Evolutionary conservation across 1,139 yeast species (phyloP).

Genomic region (Scheffersomyces illinoinensis): DNA sequence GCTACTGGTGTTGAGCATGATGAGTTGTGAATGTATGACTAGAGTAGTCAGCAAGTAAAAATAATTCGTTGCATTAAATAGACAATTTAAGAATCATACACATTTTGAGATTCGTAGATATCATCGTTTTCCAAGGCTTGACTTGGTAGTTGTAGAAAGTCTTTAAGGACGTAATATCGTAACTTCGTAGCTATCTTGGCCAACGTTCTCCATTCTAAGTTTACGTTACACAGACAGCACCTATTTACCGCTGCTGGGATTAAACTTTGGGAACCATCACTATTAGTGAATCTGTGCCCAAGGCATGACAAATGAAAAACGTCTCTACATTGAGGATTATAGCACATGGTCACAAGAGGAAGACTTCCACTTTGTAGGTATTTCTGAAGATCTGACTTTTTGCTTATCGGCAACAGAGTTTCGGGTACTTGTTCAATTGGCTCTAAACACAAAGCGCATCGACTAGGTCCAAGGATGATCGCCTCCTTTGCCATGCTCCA

Average conservation of each 20-base stretch:
- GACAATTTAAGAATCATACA: background rate
- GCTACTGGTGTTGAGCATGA: constrained; percentile 21
- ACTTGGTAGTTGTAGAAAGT: background rate
- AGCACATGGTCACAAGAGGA: constrained; percentile 37
- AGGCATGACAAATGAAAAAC: constrained; percentile 49
- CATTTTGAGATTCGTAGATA: background rate
- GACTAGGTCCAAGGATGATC: constrained; percentile 19
- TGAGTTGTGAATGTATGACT: constrained; percentile 19
- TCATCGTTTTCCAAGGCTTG: background rate
- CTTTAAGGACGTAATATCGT: constrained; percentile 9
- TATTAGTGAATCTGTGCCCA: constrained; percentile 17
- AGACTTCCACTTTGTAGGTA: constrained; percentile 10
- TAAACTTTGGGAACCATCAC: background rate
- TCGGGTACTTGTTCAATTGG: constrained; percentile 33
- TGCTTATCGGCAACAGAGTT: constrained; percentile 5
- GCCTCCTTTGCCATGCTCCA: constrained; percentile 16
- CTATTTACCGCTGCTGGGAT: background rate
- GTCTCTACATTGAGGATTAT: constrained; percentile 28
- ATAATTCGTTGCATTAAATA: background rate
- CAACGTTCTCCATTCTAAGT: constrained; percentile 6
- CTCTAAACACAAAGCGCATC: constrained; percentile 29
- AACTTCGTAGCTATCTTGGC: constrained; percentile 9
- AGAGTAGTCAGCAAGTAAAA: background rate
- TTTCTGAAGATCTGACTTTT: constrained; percentile 1
- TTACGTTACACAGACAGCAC: constrained; percentile 5